Conservation (phyloP, 805 yeast genomes). For the Debaryomyces tyrocola region DNA sequence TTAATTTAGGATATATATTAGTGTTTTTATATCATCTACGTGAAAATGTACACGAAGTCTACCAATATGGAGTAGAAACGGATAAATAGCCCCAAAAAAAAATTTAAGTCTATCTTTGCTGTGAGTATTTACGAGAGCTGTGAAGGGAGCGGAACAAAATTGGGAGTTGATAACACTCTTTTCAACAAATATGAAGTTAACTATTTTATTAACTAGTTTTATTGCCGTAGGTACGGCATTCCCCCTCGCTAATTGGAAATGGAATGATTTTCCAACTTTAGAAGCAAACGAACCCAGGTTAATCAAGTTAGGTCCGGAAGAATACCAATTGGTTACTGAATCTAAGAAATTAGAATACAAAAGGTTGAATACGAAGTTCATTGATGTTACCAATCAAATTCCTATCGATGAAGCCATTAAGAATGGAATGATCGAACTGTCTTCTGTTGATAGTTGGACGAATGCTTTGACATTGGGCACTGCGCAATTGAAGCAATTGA, state of each 20-base stretch:
- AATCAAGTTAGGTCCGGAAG: conserved; percentile 35
- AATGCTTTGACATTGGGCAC: conserved; percentile 19
- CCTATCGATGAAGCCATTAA: conserved; percentile 34
- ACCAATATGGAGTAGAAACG: no score
- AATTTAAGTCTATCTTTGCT: no score
- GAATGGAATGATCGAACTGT: conserved; percentile 21
- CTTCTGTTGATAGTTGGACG: conserved; percentile 8
- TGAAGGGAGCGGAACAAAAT: not conserved
- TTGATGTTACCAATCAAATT: conserved; percentile 62
- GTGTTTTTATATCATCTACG: no score
- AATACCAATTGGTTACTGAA: conserved; percentile 35
- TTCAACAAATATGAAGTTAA: not conserved
- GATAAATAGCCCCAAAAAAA: no score
- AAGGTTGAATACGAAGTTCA: conserved; percentile 52
- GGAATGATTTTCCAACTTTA: not conserved
- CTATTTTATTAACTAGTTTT: not conserved
- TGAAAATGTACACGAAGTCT: no score
- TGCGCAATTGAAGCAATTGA: conserved; percentile 25
- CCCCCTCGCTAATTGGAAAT: conserved; percentile 6
- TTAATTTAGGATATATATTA: no score
- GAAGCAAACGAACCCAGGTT: conserved; percentile 17
- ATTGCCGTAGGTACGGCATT: conserved; percentile 5
- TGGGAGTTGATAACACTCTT: not conserved
- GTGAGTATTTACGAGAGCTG: no score
- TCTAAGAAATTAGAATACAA: conserved; percentile 31